Evolutionary conservation across 2,329 filamentous ascomycete genomes (phyloP), one percentile per base, ranked within the genome.

Genomic region (Cercospora citrullina): DNA sequence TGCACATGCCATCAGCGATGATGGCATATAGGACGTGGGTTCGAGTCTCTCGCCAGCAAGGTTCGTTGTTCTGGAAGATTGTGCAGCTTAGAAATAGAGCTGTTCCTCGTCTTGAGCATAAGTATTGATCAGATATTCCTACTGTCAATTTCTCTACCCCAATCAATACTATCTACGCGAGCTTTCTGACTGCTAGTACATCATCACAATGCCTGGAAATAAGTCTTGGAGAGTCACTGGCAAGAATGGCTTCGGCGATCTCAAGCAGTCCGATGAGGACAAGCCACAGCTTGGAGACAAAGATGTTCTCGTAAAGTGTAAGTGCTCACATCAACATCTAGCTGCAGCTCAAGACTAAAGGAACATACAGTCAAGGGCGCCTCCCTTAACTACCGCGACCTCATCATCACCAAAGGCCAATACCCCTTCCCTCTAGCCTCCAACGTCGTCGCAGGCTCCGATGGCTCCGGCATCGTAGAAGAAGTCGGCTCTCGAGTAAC

Each of bases 251-350:
- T 90, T 92, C 73, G 87, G 91, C 58, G 82, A 82, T 51, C 82
- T 93, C 73, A 85, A 86, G 72, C 80, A 84, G 68, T 83, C 87
- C 61, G 81, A 84, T 59, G 79, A 81, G 45, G 74, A 84, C 0
- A 75, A 92, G 2, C 88, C 89, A 14, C 79, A 87, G 71, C 75
- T 90, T 1, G 90, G 90, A 58, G 90, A 92, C 64, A 86, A 86
- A 69, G 88, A 94, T 28, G 90, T 93, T 5, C 84, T 94, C 36
- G 87, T 94, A 72, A 90, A 90, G 78, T 83, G 82, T 83, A 75
- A 63, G 77, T 65, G n/a, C 23, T 53, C 26, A 39, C 14, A 28
- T 2, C 28, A n/a, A 33, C 16, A 6, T 23, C 6, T 14, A 28
- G 18, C 1, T 12, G 18, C 4, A 18, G 26, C 2, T 23, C 23